Base-by-base conservation (phyloP, 805 yeast genomes). In the Cyberlindnera amylophila region DNA sequence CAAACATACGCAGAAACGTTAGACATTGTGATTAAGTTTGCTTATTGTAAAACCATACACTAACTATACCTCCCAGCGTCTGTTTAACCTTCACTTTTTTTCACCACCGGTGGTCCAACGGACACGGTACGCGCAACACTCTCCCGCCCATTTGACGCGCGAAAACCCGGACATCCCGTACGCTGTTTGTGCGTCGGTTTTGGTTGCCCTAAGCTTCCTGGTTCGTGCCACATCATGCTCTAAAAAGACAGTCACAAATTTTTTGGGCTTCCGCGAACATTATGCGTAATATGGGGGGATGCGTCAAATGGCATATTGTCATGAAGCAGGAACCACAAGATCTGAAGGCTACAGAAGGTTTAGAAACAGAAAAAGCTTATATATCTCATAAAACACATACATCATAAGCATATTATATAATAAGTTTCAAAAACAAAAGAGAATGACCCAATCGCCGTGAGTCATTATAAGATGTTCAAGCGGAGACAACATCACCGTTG, bases 1-100 rank as follows among this genome's bases (percentile, higher is more conserved):
- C 32, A 18, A 8, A 57, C 62, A 47, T 57, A 57, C 62, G 50
- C 48, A 39, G 63, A 59, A 44, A 55, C 60, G 63, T 56, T 59
- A 50, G 63, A 57, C 62, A 57, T 58, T 46, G 46, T 54, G 37
- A 39, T 31, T 21, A 32, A 28, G 32, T 45, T 32, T 45, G 36
- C 19, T 27, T 34, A 15, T 14, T 15, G 12, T 11, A 15, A 15
- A n/a, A 16, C 18, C 18, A 14, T 4, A 30, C n/a, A 27, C 30
- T 13, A 12, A 27, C n/a, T 6, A 27, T 12, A 12, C 30, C 30
- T 12, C 6, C n/a, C 30, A 27, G 30, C 30, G 30, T 27, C 14
- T 27, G 30, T 11, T n/a, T 27, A 27, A 27, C 30, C 30, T 27
- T 27, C 30, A 27, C 30, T 27, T 27, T 27, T 27, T 27, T 27